Base-by-base conservation (phyloP, 2,329 filamentous ascomycete species). In the Didymellaceae sp. region DNA sequence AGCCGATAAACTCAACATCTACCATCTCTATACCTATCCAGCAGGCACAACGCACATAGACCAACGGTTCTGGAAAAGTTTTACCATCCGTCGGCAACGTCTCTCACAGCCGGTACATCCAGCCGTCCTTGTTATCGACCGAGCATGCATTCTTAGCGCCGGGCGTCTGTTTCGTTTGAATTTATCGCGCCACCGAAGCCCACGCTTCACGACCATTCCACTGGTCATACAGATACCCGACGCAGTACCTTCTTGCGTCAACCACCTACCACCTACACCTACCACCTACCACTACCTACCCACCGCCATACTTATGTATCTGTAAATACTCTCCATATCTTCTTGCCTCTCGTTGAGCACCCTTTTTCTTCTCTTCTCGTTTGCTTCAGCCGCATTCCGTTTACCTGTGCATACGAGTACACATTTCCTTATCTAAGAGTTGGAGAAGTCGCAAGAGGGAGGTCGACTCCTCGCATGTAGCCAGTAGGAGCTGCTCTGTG, bases 161-260 rank as follows among this genome's bases (percentile, higher is more conserved):
- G 60, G 58, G 63, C 63, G 63, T 59, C 54, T 57, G 45, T 54
- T 57, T 52, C 38, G 31, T 45, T 54, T 50, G 48, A 52, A 45
- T 48, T 50, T 52, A 38, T 54, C 32, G 38, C 48, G 24, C 52
- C 39, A 44, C 50, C 47, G 57, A 60, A 63, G 61, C 57, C 22
- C 18, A 45, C 26, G 56, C 60, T 65, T 64, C 59, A 58, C 56
- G 54, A 61, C 65, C 66, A 42, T 16, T 6, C 28, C 21, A 16
- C 32, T 42, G 60, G 66, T 71, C 66, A 61, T 70, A 70, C 68
- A 62, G 61, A 71, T 71, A 71, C 68, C 68, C 68, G 67, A 71
- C 62, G 63, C 44, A 53, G 43, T 48, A 47, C 50, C 44, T 22
- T 24, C 44, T 53, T 47, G 50, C 39, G 28, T 48, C 50, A 53